Base-by-base conservation (phyloP, 495 filamentous ascomycete genomes). In the Hypoxylon cercidicola region DNA sequence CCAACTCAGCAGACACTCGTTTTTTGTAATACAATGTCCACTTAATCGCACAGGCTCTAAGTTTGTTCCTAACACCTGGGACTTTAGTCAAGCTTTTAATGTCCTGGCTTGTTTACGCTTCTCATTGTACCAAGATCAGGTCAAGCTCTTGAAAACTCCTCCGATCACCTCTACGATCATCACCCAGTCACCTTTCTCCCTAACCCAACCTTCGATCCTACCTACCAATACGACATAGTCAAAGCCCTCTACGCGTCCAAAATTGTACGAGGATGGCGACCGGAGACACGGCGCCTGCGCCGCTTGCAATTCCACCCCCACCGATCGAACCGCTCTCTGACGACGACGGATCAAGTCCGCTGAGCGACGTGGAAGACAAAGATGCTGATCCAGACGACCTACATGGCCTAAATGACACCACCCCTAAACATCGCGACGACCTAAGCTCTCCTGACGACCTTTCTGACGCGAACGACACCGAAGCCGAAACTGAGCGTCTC, bases 401-500 rank as follows among this genome's bases (percentile, higher is more conserved):
- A 50, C 80, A 81, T 32, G 76, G 73, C 39, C 81, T 86, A 19
- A 54, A 65, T 4, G 39, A 34, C 56, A 18, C 48, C n/a, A 84
- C 88, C 23, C 70, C 72, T 15, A 71, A 73, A 56, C 71, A 76
- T 23, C 85, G 84, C 30, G 85, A 88, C 63, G 82, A 83, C 48
- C 62, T 55, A 20, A 73, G 62, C 59, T 78, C 78, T 12, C 75
- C 74, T 4, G 81, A 81, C 60, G 80, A 82, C 48, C 71, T 81
- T 55, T 82, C 80, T 15, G 79, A 81, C 53, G 88, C 89, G 57
- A 90, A 90, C 66, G 94, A 98, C 78, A 96, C 95, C n/a, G 95
- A 99, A 77, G 95, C 96, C 23, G 95, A 97, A 79, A 99, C 95
- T 7, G 96, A 98, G 78, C 87, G 96, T 50, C 83, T 98, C 68